phyloP scores from a whole-genome alignment of 371 early-diverging fungal species.

The Mortierella sp. region DNA sequence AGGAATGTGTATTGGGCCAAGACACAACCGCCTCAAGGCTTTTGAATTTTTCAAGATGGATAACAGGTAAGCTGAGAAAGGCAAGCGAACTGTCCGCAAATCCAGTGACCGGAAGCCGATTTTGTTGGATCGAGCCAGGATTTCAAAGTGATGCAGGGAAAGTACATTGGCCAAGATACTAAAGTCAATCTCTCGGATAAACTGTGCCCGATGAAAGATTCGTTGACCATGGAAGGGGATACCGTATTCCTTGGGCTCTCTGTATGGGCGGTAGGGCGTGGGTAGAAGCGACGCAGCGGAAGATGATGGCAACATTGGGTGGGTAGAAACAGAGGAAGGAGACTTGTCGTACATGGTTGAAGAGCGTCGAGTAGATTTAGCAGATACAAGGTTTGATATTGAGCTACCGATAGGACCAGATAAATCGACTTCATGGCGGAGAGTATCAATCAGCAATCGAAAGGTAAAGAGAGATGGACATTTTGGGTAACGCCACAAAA shows the following conservation, averaged over 20 bases:
- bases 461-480: constrained; percentile 38
- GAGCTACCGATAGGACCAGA: constrained; percentile 25
- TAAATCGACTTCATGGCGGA: constrained; percentile 43
- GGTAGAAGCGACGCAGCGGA: constrained; percentile 17
- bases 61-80: constrained; percentile 43
- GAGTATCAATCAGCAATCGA: constrained; percentile 41
- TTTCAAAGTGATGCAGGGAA: constrained; percentile 44
- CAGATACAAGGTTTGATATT: neutral
- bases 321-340: neutral
- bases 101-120: constrained; percentile 49
- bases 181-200: constrained; percentile 49
- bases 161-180: constrained; percentile 9
- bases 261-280: constrained; percentile 28
- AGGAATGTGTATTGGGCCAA: constrained; percentile 34
- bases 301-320: neutral
- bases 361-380: constrained; percentile 11
- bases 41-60: constrained; percentile 35
- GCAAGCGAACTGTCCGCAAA: constrained; percentile 23
- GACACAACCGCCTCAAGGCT: constrained; percentile 19
- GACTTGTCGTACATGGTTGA: constrained; percentile 18
- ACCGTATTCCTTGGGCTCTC: constrained; percentile 38
- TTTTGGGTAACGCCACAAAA: constrained; percentile 46
- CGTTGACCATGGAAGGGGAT: constrained; percentile 51
- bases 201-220: constrained; percentile 45
- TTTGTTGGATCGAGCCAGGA: constrained; percentile 45